A percentile compares a stretch with the other conserved stretches of the same genome.
These are phyloP conservation scores for Salix exigua DNA, from an alignment of 345 rosid genomes.

Conservation along the genomic window DNA sequence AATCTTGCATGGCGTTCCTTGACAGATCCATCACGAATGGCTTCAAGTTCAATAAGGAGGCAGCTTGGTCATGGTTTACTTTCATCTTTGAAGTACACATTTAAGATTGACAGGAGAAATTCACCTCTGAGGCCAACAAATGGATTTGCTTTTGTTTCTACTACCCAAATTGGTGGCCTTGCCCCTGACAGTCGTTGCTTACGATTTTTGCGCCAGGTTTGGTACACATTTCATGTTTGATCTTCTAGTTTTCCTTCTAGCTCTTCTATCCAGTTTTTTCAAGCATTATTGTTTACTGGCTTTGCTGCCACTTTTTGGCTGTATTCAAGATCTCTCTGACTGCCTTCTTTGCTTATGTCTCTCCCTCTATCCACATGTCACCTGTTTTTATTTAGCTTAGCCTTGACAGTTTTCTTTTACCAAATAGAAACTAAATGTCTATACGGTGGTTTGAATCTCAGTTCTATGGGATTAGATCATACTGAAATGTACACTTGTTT, in stretches of 20 bases:
- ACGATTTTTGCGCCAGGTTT: slow-evolving; percentile 84
- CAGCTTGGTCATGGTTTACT: slow-evolving; percentile 84
- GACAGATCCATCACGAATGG: slow-evolving; percentile 67
- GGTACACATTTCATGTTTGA: neutral
- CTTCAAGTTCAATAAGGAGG: slow-evolving; percentile 67
- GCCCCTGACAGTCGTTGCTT: slow-evolving; percentile 81
- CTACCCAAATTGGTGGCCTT: slow-evolving; percentile 80
- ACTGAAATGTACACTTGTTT: neutral
- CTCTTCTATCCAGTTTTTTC: neutral
- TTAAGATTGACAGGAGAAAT: slow-evolving; percentile 71
- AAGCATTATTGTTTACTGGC: neutral
- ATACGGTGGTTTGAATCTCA: neutral
- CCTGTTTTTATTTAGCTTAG: neutral
- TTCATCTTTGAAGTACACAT: slow-evolving; percentile 72
- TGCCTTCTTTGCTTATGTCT: neutral
- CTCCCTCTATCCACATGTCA: neutral
- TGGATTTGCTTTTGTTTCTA: slow-evolving; percentile 75
- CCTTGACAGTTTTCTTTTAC: neutral
- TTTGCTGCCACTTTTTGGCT: neutral
- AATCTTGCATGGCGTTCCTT: slow-evolving; percentile 72
- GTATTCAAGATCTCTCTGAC: neutral
- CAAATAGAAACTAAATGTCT: neutral
- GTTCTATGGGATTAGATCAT: neutral
- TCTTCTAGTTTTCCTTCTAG: neutral
- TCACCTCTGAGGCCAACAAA: slow-evolving; percentile 72